Percentiles rank a stretch among this genome's conserved stretches.
These are phyloP conservation scores for Stagonosporopsis chrysanthemi DNA, from an alignment of 2,329 filamentous ascomycete species.

Conservation along the genomic window DNA sequence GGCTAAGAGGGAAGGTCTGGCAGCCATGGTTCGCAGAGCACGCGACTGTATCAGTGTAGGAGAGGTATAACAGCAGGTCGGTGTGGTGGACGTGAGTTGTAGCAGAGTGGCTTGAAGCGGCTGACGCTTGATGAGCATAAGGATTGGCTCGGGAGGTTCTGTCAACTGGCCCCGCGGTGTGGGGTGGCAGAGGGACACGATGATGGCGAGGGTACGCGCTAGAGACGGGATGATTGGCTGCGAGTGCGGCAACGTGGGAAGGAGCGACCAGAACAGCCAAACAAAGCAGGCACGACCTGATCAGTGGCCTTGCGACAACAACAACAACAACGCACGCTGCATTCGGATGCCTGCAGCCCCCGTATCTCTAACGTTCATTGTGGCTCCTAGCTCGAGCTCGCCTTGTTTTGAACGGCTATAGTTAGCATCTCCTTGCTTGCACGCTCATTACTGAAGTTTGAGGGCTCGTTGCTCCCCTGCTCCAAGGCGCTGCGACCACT, in stretches of 20 bases:
- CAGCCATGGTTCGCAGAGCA: conserved; percentile 42
- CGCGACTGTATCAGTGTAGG: conserved; percentile 21
- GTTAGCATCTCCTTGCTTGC: conserved; percentile 6
- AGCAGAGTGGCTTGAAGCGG: conserved; percentile 25
- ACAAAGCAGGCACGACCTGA: conserved; percentile 28
- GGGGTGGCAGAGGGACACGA: conserved; percentile 18
- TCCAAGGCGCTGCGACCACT: conserved; percentile 15
- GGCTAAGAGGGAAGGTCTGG: conserved; percentile 53
- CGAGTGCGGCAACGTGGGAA: conserved; percentile 18
- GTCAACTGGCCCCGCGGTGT: conserved; percentile 21
- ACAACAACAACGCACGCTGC: conserved; percentile 21
- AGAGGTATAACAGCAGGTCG: conserved; percentile 14
- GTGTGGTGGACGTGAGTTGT: conserved; percentile 21
- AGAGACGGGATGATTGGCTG: conserved; percentile 29
- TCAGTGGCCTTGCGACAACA: conserved; percentile 24
- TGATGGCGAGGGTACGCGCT: conserved; percentile 21
- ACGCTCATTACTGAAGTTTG: conserved; percentile 11
- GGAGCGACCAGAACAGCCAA: conserved; percentile 37
- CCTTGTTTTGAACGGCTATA: conserved; percentile 6
- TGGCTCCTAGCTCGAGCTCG: conserved; percentile 14
- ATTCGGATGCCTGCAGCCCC: conserved; percentile 8
- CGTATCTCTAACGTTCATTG: conserved; percentile 4
- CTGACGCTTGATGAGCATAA: conserved; percentile 27
- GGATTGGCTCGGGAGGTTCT: conserved; percentile 30
- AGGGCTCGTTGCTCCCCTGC: conserved; percentile 9